A percentile compares a stretch with the other conserved stretches of the same genome.
Evolutionary conservation across 352 stramenopile species (phyloP).

Genomic region (Globisporangium echinulatum): DNA sequence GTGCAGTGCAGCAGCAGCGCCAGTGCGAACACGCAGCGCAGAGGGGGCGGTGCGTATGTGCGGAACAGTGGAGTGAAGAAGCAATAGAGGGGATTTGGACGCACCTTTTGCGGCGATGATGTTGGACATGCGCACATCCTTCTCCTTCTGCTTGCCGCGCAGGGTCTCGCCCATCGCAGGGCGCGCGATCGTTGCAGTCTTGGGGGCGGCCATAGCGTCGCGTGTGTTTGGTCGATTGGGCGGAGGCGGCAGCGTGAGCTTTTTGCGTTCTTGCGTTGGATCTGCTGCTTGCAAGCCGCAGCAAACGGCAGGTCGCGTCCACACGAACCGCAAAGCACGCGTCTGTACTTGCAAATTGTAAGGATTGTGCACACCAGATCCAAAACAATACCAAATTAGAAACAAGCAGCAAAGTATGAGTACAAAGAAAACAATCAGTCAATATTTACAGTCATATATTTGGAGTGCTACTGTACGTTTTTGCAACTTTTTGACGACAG

Average conservation of each 20-base stretch:
- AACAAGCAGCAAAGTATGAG: too few relatives aligned
- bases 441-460: too few relatives aligned
- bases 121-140: conserved; percentile 98
- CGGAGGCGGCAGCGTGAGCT: background rate
- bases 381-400: too few relatives aligned
- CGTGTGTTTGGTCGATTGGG: background rate
- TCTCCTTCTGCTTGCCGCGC: conserved; percentile 92
- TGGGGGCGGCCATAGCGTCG: conserved; percentile 16
- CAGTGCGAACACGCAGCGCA: too few relatives aligned
- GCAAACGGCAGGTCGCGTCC: background rate
- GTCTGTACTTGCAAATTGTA: too few relatives aligned
- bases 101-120: conserved; percentile 97
- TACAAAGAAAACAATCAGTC: too few relatives aligned
- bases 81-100: background rate
- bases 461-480: too few relatives aligned
- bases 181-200: conserved; percentile 52
- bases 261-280: too few relatives aligned
- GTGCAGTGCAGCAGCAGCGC: too few relatives aligned
- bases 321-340: too few relatives aligned
- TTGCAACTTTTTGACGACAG: too few relatives aligned
- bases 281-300: background rate
- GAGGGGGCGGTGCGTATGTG: background rate
- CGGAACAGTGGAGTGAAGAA: background rate
- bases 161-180: conserved; percentile 65
- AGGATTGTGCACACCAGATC: too few relatives aligned